Evolutionary conservation across 331 rosid species (phyloP).

Genomic region (Pyracantha coccinea): DNA sequence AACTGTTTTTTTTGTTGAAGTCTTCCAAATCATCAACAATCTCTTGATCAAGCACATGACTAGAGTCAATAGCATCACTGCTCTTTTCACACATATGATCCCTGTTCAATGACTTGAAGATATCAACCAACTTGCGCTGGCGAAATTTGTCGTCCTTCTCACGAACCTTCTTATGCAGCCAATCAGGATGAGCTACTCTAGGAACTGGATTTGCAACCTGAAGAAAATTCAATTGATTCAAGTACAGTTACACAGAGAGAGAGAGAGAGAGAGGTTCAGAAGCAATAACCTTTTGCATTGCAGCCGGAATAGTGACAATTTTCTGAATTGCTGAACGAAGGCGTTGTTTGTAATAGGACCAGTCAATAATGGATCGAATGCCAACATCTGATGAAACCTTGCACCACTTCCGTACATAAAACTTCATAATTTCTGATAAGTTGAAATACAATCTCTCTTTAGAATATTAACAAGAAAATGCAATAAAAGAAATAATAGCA

Average conservation of each 20-base stretch:
- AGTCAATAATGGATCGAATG: constrained; percentile 87
- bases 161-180: constrained; percentile 95
- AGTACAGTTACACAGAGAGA: constrained; percentile 3
- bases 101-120: constrained; percentile 40
- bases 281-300: constrained; percentile 89
- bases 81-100: constrained; percentile 31
- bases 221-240: constrained; percentile 20
- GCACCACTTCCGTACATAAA: constrained; percentile 95
- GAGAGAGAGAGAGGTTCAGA: constrained; percentile 6
- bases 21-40: constrained; percentile 71
- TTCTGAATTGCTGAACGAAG: constrained; percentile 91
- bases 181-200: constrained; percentile 94
- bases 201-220: constrained; percentile 97
- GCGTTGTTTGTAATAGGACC: constrained; percentile 98
- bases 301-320: constrained; percentile 95
- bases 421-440: constrained; percentile 80
- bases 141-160: constrained; percentile 95
- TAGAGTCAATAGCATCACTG: constrained; percentile 23
- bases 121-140: constrained; percentile 72
- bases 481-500: not conserved
- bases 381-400: constrained; percentile 85
- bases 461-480: constrained; percentile 9
- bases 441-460: constrained; percentile 12
- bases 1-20: constrained; percentile 48
- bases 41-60: constrained; percentile 28